phyloP scores from a whole-genome alignment of 2,329 filamentous ascomycete species.

The Alternaria sp. region DNA sequence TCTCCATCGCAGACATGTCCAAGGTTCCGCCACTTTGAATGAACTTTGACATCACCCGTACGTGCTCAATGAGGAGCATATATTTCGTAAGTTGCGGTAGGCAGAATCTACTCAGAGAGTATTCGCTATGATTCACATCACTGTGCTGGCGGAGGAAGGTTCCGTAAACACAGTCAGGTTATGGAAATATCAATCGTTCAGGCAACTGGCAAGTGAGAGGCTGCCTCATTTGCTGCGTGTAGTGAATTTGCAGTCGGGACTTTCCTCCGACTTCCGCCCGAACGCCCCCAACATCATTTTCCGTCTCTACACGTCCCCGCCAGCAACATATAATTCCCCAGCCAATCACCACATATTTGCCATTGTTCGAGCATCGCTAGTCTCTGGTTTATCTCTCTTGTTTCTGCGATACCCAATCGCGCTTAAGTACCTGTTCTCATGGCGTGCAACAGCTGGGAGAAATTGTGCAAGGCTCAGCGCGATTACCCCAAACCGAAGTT shows the following conservation, averaged over 20 bases:
- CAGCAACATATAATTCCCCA: constrained; percentile 11
- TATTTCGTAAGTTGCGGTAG: neutral
- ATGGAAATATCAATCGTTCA: neutral
- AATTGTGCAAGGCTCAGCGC: constrained; percentile 40
- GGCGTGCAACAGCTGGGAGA: constrained; percentile 48
- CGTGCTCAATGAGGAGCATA: neutral
- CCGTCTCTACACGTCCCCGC: constrained; percentile 19
- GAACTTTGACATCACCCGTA: neutral
- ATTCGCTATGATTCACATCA: neutral
- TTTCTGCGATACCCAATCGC: neutral
- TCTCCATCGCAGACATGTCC: neutral
- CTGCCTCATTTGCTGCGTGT: neutral
- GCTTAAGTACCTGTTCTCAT: constrained; percentile 24
- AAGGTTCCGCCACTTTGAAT: neutral
- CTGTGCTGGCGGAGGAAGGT: neutral
- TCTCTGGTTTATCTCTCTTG: neutral
- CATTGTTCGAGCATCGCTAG: constrained; percentile 8
- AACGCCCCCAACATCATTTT: constrained; percentile 18
- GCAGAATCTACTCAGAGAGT: neutral
- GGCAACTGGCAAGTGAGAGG: neutral
- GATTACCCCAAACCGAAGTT: constrained; percentile 47
- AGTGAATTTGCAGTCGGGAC: constrained; percentile 20
- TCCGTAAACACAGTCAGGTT: neutral
- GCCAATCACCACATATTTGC: constrained; percentile 13
- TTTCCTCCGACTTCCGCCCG: constrained; percentile 23